phyloP scores from a whole-genome alignment of 2,329 filamentous ascomycete genomes.

The Pseudogymnoascus sp. region DNA sequence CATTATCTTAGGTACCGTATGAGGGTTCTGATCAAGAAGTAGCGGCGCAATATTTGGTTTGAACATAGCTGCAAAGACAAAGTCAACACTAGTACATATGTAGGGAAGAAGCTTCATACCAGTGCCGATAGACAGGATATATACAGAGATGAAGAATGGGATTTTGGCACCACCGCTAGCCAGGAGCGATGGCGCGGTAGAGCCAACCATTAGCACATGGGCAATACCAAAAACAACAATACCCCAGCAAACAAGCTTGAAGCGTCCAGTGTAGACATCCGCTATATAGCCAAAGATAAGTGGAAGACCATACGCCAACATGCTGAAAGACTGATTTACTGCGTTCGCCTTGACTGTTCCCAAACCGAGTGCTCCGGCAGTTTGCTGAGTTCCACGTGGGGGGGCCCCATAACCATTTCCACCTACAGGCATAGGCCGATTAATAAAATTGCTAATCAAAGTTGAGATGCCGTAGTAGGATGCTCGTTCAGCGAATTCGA shows the following conservation, averaged over 20 bases:
- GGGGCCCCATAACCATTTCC: conserved; percentile 20
- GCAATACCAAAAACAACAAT: conserved; percentile 51
- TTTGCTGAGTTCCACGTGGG: conserved; percentile 17
- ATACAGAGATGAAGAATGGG: conserved; percentile 31
- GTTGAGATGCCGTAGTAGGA: conserved; percentile 68
- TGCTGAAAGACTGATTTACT: conserved; percentile 43
- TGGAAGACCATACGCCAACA: conserved; percentile 44
- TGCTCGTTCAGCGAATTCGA: conserved; percentile 70
- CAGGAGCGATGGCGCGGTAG: conserved; percentile 27
- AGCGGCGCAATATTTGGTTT: conserved; percentile 62
- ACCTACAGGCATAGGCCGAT: conserved; percentile 37
- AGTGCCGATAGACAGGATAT: conserved; percentile 29
- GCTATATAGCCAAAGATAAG: conserved; percentile 48
- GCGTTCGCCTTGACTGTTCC: conserved; percentile 48
- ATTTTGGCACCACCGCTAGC: conserved; percentile 28
- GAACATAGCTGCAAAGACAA: conserved; percentile 48
- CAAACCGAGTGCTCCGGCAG: conserved; percentile 50
- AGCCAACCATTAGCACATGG: conserved; percentile 34
- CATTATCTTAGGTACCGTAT: conserved; percentile 37
- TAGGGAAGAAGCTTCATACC: conserved; percentile 19
- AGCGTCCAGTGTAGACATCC: conserved; percentile 56
- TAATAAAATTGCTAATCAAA: conserved; percentile 54
- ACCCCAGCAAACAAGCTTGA: conserved; percentile 47
- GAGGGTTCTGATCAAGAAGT: conserved; percentile 49
- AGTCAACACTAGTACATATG: conserved; percentile 8